Evolutionary conservation across 345 rosid genomes (phyloP).

Genomic region (Rubroshorea leprosula): DNA sequence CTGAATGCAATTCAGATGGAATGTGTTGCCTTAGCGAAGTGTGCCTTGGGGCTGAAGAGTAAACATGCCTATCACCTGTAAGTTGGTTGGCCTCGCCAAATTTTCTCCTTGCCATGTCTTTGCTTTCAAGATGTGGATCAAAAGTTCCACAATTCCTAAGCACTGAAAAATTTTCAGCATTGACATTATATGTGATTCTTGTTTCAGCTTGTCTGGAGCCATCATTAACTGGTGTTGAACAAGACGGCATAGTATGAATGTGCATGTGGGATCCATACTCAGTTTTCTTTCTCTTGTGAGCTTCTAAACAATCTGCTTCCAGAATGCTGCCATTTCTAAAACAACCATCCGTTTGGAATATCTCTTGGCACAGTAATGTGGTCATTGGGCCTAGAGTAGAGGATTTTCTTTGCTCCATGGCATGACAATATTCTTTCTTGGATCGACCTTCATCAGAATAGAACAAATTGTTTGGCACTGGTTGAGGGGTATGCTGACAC

Average conservation of each 20-base stretch:
- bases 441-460: conserved; percentile 26
- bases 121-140: conserved; percentile 5
- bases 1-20: conserved; percentile 4
- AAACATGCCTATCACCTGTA: conserved; percentile 4
- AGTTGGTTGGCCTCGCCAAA: conserved; percentile 3
- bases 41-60: conserved; percentile 11
- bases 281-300: conserved; percentile 35
- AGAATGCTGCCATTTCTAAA: conserved; percentile 19
- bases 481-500: conserved; percentile 19
- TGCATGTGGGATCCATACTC: conserved; percentile 25
- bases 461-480: conserved; percentile 17
- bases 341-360: conserved; percentile 17
- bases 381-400: conserved; percentile 16
- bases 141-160: conserved; percentile 10
- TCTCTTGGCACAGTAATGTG: conserved; percentile 18
- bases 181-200: conserved; percentile 11
- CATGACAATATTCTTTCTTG: conserved; percentile 37
- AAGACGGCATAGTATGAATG: conserved; percentile 20
- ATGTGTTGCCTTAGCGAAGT: conserved; percentile 19
- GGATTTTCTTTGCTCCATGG: conserved; percentile 25
- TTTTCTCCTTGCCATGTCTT: conserved; percentile 3
- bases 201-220: conserved; percentile 19
- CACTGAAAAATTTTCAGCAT: conserved; percentile 15
- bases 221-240: conserved; percentile 19
- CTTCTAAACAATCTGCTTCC: conserved; percentile 16